Evolutionary conservation across 2,329 filamentous ascomycete genomes (phyloP), one percentile per base, ranked within the genome.

Genomic region (Cryoendolithus antarcticus): DNA sequence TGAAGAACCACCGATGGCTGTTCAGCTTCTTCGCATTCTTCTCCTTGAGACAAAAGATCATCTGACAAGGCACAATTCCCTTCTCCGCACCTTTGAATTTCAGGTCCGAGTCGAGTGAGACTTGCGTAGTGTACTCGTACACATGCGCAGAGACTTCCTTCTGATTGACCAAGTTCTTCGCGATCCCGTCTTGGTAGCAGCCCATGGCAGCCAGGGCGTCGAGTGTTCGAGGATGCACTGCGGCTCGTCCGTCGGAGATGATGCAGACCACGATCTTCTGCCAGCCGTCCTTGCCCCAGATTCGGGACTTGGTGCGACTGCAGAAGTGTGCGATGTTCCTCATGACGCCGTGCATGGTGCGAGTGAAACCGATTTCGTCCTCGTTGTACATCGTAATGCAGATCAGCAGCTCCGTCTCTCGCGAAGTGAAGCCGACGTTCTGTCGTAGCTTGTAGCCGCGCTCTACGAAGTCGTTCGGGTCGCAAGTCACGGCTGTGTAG

Each of bases 81-180:
- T 98, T 98, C 63, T 98, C 93, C 1, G 91, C 91, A 29, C 93
- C 91, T 67, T 98, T 98, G 70, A 98, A 98, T 62, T 95, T 95
- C 47, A 98, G 74, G 50, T 95, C 89, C 0, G 88, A 75, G 59
- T 98, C 91, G 7, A 98, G 74, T 1, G 89, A 96, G 8, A 98
- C 91, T 55, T 98, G 93, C 0, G 91, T 96, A 0, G 91, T 98
- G 64, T 98, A 98, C 60, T 98, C 91, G 66, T 98, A 98, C 9
- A 98, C 85, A 64, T 98, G 91, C 0, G 88, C 89, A 48, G 88
- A 89, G 35, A 98, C 91, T 45, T 93, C 86, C 51, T 85, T 84
- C 55, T 91, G 81, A 64, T 98, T 98, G 70, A 98, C 91, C 58
- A 83, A 79, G 61, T 98, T 98, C 72, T 98, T 98, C 43, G 91